These are phyloP conservation scores for Pisolithus tinctorius DNA, from an alignment of 768 basidiomycete genomes.

Conservation along the genomic window DNA sequence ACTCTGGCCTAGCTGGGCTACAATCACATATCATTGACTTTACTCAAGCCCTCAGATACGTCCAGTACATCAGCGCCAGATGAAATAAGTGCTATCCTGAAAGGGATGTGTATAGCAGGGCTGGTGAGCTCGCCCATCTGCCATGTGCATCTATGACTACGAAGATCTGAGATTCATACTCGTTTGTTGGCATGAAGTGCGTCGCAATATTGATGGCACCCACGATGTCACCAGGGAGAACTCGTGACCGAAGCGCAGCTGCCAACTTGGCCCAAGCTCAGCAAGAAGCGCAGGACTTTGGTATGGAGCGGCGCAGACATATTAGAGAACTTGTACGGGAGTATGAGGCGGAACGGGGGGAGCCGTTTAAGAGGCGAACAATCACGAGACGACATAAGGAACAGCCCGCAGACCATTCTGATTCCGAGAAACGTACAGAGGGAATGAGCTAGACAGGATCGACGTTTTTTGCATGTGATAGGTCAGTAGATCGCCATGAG, in stretches of 20 bases:
- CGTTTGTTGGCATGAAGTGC: background rate
- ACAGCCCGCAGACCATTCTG: background rate
- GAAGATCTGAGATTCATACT: background rate
- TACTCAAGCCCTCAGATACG: background rate
- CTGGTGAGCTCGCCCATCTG: background rate
- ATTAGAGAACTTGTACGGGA: slow-evolving; percentile 45
- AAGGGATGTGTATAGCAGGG: background rate
- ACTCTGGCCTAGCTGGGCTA: background rate
- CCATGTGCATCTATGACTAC: background rate
- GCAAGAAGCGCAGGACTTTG: slow-evolving; percentile 47
- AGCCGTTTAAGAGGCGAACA: background rate
- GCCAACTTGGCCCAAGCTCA: slow-evolving; percentile 55
- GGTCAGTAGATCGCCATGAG: background rate
- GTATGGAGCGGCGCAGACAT: slow-evolving; percentile 44
- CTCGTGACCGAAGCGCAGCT: slow-evolving; percentile 44
- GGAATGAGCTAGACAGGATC: too few relatives aligned
- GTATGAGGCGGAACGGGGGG: background rate
- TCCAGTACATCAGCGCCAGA: background rate
- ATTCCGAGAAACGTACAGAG: too few relatives aligned
- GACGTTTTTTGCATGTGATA: background rate
- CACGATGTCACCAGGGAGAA: slow-evolving; percentile 19
- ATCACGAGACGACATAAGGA: background rate
- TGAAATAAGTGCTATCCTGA: background rate
- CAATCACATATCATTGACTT: background rate
- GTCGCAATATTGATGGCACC: background rate